Evolutionary conservation across 768 basidiomycete genomes (phyloP), one percentile per base, ranked within the genome.

Genomic region (Rhodotorula graminis): DNA sequence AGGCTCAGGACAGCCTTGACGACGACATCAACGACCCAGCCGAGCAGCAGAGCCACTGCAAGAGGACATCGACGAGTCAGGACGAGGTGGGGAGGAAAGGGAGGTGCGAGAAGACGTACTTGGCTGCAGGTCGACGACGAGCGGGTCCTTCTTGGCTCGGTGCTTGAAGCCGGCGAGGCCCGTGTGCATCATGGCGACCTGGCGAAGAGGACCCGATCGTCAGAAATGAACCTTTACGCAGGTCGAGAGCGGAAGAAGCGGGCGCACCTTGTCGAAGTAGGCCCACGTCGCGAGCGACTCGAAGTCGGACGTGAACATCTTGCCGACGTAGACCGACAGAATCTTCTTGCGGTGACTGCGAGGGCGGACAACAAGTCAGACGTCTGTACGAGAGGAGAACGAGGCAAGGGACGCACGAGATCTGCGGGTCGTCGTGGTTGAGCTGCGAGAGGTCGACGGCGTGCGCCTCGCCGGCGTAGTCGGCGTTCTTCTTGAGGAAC

Each of bases 11-110:
- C 59, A 3, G 60, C 60, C 29, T 64, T 60, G 50, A 65, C 52
- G 16, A 71, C 64, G 21, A 71, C 60, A 52, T 65, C 60, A 19
- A 55, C 46, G 37, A 71, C 60, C 70, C 70, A 71, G 33, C 70
- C 64, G 29, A 71, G 64, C 11, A 61, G 52, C 11, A 65, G 42
- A 0, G 64, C 56, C 33, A 60, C 47, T 64, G 59, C 14, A 29
- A 46, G 8, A 12, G 23, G 15, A 15, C 31, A 5, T 14, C 11
- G 14, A 21, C 44, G 23, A 4, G 23, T 56, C 15, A 56, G 33
- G 23, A 12, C 37, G 57, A 11, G 18, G 2, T 1, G 3, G 23
- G 3, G n/a, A 14, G 57, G 57, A 14, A 9, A 31, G 29, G 8
- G 37, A 33, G 29, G 1, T n/a, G n/a, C n/a, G 37, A 40, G 37